These are phyloP conservation scores for Malassezia nana DNA, from an alignment of 1,284 basidiomycete species.

Conservation along the genomic window DNA sequence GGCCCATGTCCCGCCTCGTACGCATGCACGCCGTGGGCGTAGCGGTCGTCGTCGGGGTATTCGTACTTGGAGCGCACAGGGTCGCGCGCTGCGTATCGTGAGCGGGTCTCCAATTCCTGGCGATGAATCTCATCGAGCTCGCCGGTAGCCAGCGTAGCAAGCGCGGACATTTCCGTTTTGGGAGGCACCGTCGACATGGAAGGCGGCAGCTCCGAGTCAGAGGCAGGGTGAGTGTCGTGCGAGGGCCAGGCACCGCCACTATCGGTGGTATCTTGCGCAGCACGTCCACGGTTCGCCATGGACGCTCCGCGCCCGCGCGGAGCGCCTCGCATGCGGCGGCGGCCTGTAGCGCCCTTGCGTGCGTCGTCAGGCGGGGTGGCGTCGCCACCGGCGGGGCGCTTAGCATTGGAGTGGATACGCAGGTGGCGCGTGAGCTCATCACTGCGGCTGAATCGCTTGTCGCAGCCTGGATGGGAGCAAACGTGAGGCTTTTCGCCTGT, in stretches of 20 bases:
- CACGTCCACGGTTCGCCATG: neutral
- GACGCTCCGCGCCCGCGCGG: conserved; percentile 10
- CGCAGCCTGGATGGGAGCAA: conserved; percentile 86
- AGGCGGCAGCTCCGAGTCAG: conserved; percentile 27
- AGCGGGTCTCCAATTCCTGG: conserved; percentile 25
- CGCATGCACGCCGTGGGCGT: conserved; percentile 8
- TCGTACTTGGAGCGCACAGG: conserved; percentile 1
- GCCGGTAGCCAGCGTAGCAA: conserved; percentile 42
- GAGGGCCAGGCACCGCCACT: neutral
- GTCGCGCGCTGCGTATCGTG: neutral
- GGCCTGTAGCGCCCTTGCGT: neutral
- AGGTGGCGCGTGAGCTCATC: conserved; percentile 95
- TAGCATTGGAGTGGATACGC: conserved; percentile 66
- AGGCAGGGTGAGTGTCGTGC: conserved; percentile 26
- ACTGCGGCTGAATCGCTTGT: conserved; percentile 92
- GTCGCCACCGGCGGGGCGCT: conserved; percentile 25
- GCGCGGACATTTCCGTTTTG: conserved; percentile 39
- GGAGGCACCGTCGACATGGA: neutral
- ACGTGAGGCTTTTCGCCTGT: conserved; percentile 95
- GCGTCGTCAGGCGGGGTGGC: conserved; percentile 8
- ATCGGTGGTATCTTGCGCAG: neutral
- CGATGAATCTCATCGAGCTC: conserved; percentile 40
- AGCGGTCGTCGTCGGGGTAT: conserved; percentile 21
- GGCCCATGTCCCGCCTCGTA: neutral
- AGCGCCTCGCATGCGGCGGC: conserved; percentile 4